Base-by-base conservation (phyloP, 306 rosid species). In the Gastrolobium villosum region DNA sequence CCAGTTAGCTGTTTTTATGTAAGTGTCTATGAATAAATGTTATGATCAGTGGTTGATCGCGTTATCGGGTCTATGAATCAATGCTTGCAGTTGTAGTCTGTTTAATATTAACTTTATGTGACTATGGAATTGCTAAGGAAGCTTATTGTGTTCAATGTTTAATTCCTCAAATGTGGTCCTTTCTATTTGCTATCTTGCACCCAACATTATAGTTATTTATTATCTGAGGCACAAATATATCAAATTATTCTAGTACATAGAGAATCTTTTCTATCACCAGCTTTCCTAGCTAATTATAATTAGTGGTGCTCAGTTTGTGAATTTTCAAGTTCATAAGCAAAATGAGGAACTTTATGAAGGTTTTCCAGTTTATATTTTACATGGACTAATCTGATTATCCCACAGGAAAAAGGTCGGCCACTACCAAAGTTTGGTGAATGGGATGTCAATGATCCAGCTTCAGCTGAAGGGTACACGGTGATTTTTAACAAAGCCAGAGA, bases 401-500 rank as follows among this genome's bases (percentile, higher is more conserved):
- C 31, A 20, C 88, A 91, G 89, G 96, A 86, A 44, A 91, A 85
- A 79, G 96, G 89, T 75, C 88, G 62, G 68, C 92, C 94, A 30
- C 84, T 91, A 41, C 97, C 97, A 31, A 91, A 91, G 68, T 91
- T 91, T 72, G 97, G 97, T 41, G 94, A 89, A 81, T 89, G 97
- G 94, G 92, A 91, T 65, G 97, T 89, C 32, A 91, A 91, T 75
- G 90, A 91, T 88, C 97, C 97, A 73, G 85, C 97, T 79, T 91
- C 97, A 35, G 92, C 94, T 14, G 97, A 91, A 84, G 89, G 94
- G 20, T 91, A 87, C 78, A 89, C 94, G 6, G 94, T 91, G 79
- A 91, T 91, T 35, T 91, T 91, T 64, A 88, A 87, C 86, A 91
- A 91, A 78, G 97, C 92, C 37, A 86, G 94, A 54, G 87, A 88